Evolutionary conservation across 2,329 filamentous ascomycete genomes (phyloP).

Genomic region (Calonectria multiphialidica): DNA sequence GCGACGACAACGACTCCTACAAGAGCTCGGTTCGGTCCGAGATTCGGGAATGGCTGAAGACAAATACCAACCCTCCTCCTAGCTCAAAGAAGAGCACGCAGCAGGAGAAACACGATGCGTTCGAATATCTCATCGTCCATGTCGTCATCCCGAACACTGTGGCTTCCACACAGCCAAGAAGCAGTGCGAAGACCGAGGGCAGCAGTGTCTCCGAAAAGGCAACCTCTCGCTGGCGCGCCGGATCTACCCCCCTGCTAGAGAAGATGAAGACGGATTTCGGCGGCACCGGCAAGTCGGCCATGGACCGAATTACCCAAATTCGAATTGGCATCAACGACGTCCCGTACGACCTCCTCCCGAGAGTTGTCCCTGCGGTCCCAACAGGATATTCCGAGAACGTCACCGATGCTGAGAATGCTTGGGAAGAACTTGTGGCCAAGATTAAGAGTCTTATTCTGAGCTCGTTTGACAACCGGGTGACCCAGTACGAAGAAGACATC

Average conservation of each 20-base stretch:
- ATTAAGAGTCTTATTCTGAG: conserved; percentile 88
- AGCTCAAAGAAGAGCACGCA: conserved; percentile 69
- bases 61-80: conserved; percentile 73
- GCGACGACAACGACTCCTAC: conserved; percentile 96
- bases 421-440: conserved; percentile 86
- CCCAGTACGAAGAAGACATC: conserved; percentile 97
- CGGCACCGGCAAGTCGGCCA: conserved; percentile 73
- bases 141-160: conserved; percentile 89
- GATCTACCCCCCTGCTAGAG: conserved; percentile 86
- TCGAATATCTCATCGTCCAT: conserved; percentile 94
- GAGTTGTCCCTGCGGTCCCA: conserved; percentile 72
- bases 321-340: conserved; percentile 80
- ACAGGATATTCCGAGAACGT: conserved; percentile 77
- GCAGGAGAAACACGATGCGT: conserved; percentile 95
- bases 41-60: conserved; percentile 92
- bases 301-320: conserved; percentile 88
- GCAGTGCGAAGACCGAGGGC: conserved; percentile 64
- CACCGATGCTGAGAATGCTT: conserved; percentile 84
- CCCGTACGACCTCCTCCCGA: conserved; percentile 72
- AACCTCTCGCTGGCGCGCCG: conserved; percentile 81
- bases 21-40: conserved; percentile 83
- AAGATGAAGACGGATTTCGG: conserved; percentile 94
- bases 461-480: conserved; percentile 91
- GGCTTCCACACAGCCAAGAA: conserved; percentile 82
- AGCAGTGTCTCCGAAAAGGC: conserved; percentile 74